These are phyloP conservation scores for Trichosporon inkin DNA, from an alignment of 1,284 basidiomycete genomes.

Conservation along the genomic window DNA sequence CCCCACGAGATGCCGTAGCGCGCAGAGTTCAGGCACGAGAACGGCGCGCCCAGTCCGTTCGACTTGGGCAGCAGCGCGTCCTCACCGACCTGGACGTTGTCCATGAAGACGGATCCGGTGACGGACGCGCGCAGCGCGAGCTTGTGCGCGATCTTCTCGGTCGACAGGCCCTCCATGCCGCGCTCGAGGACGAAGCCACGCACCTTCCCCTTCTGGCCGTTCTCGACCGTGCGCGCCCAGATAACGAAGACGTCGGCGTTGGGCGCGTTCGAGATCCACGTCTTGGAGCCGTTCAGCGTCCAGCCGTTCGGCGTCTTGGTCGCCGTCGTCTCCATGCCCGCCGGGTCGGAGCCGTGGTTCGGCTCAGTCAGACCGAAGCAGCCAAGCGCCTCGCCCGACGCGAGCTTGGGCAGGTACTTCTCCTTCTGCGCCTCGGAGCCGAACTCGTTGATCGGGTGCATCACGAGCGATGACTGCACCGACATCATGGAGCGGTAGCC, in stretches of 20 bases:
- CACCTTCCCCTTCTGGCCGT: slow-evolving; percentile 63
- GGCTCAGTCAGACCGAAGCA: slow-evolving; percentile 96
- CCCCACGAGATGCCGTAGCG: slow-evolving; percentile 91
- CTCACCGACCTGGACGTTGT: slow-evolving; percentile 67
- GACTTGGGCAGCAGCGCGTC: slow-evolving; percentile 71
- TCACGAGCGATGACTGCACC: slow-evolving; percentile 93
- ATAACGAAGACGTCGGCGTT: slow-evolving; percentile 81
- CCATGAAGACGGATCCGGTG: slow-evolving; percentile 92
- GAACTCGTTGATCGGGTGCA: slow-evolving; percentile 92
- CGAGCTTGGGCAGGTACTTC: slow-evolving; percentile 70
- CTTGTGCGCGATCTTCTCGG: slow-evolving; percentile 90
- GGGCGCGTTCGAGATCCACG: slow-evolving; percentile 92
- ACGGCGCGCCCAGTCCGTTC: slow-evolving; percentile 73
- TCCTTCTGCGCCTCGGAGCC: slow-evolving; percentile 87
- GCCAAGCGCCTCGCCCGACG: slow-evolving; percentile 81
- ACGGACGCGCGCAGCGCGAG: slow-evolving; percentile 80
- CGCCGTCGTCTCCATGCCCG: slow-evolving; percentile 88
- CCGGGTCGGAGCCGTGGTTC: slow-evolving; percentile 92
- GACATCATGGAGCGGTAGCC: slow-evolving; percentile 94
- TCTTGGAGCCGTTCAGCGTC: slow-evolving; percentile 84
- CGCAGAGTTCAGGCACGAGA: slow-evolving; percentile 87
- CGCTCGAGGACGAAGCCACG: slow-evolving; percentile 77
- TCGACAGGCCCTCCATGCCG: slow-evolving; percentile 77
- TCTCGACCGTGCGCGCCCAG: slow-evolving; percentile 62
- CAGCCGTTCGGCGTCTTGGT: slow-evolving; percentile 79